phyloP scores from a whole-genome alignment of 2,329 filamentous ascomycete genomes.

The Pyrenochaeta sp. region DNA sequence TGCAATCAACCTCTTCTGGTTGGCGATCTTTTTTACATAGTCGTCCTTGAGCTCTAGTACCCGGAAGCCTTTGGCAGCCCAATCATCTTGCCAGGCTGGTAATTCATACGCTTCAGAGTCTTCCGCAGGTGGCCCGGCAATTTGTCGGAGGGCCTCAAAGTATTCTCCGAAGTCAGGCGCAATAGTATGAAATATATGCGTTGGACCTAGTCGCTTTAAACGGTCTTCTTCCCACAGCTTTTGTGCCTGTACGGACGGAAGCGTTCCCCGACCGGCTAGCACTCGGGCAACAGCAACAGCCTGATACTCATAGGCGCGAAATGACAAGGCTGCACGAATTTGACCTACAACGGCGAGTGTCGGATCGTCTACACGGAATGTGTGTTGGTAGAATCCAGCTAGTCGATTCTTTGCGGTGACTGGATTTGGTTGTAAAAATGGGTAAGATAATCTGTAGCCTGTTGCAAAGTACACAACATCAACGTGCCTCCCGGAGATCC shows the following conservation, averaged over 20 bases:
- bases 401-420: not conserved
- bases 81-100: conserved; percentile 3
- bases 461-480: not conserved
- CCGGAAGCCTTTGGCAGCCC: conserved; percentile 5
- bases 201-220: not conserved
- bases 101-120: conserved; percentile 10
- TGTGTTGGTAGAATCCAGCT: not conserved
- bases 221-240: not conserved
- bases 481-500: not conserved
- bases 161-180: not conserved
- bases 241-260: not conserved
- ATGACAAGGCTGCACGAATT: not conserved
- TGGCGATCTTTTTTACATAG: conserved; percentile 2
- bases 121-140: conserved; percentile 3
- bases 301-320: not conserved
- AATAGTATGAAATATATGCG: not conserved
- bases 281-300: not conserved
- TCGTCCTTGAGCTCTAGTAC: conserved; percentile 11
- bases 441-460: not conserved
- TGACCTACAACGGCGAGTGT: not conserved
- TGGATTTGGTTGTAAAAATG: not conserved
- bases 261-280: not conserved
- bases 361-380: not conserved
- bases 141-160: not conserved
- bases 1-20: not conserved